Conservation (phyloP, 2,329 filamentous ascomycete species). For the Trichoderma atroviride region DNA sequence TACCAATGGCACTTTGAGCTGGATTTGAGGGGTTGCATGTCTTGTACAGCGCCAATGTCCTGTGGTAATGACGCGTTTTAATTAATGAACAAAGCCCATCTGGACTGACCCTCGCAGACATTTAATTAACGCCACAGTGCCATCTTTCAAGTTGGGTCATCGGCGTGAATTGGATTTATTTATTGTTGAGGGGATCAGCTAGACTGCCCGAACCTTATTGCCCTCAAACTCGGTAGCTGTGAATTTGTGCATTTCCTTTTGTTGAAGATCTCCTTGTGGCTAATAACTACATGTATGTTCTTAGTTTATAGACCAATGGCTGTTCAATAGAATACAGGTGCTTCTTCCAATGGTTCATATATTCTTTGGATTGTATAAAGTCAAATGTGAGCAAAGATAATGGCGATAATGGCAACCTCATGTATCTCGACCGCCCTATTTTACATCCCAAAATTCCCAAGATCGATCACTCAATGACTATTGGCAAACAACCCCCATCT, state of each 20-base stretch:
- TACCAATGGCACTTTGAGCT: background rate
- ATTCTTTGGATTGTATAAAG: background rate
- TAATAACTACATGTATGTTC: background rate
- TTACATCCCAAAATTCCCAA: background rate
- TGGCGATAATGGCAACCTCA: too few relatives aligned
- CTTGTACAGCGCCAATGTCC: background rate
- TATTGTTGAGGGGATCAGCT: background rate
- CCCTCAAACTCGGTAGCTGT: background rate
- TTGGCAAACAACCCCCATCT: background rate
- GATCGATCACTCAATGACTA: background rate
- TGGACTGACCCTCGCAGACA: too few relatives aligned
- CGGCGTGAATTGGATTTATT: background rate
- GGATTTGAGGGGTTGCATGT: background rate
- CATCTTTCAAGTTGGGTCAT: background rate
- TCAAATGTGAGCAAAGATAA: too few relatives aligned
- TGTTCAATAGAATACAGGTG: background rate
- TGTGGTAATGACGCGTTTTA: too few relatives aligned
- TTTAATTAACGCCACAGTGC: background rate
- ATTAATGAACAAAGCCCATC: too few relatives aligned
- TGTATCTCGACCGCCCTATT: background rate
- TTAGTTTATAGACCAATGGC: background rate
- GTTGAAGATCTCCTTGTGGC: background rate
- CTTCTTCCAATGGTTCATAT: background rate
- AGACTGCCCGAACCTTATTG: background rate
- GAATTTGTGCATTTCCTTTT: background rate